Percentiles rank a stretch among this genome's conserved stretches.
phyloP scores from a whole-genome alignment of 139 green algal species.

The Tetradesmus lagerheimii region DNA sequence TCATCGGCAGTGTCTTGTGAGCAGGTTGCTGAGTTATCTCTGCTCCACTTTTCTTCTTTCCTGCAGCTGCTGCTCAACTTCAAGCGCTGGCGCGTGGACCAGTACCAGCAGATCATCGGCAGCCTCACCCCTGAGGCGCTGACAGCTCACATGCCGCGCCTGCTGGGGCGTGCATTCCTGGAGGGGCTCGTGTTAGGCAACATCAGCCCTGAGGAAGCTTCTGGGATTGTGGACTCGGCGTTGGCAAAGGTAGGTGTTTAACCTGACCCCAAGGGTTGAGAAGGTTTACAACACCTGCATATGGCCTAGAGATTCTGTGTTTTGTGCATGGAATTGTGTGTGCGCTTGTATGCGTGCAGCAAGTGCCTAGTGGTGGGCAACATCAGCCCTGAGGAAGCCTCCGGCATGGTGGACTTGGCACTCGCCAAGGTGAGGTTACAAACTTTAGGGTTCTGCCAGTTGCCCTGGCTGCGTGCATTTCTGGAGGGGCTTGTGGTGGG shows the following conservation, averaged over 20 bases:
- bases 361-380: slow-evolving; percentile 74
- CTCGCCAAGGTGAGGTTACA: background rate
- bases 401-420: slow-evolving; percentile 22
- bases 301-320: too few species aligned
- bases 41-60: background rate
- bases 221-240: slow-evolving; percentile 25
- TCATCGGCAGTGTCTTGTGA: background rate
- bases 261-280: too few species aligned
- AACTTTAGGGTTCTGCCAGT: too few species aligned
- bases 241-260: background rate
- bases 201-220: slow-evolving; percentile 48
- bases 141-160: slow-evolving; percentile 47
- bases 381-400: slow-evolving; percentile 48
- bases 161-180: slow-evolving; percentile 56
- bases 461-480: slow-evolving; percentile 53
- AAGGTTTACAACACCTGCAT: too few species aligned
- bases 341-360: too few species aligned
- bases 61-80: slow-evolving; percentile 58
- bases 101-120: slow-evolving; percentile 76
- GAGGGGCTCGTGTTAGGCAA: slow-evolving; percentile 70
- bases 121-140: slow-evolving; percentile 58
- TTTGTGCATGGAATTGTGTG: background rate
- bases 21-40: background rate
- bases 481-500: slow-evolving; percentile 60
- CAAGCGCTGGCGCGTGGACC: slow-evolving; percentile 57